These are phyloP conservation scores for Phytopythium oedochilum DNA, from an alignment of 352 stramenopile species.

Conservation along the genomic window DNA sequence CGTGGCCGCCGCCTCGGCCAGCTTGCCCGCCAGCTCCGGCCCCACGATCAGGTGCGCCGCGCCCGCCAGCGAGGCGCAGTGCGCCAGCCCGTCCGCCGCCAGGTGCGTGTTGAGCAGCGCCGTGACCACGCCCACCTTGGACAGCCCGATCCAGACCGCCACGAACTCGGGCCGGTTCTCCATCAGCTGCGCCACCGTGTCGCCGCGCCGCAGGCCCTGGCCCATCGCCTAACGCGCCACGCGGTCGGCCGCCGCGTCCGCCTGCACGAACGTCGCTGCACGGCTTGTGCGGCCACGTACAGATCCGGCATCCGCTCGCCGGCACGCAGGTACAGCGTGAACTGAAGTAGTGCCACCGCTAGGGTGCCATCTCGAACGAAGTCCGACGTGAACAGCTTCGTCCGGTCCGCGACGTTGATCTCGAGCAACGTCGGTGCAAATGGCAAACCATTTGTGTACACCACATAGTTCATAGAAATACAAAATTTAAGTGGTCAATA, in stretches of 20 bases:
- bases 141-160: conserved; percentile 73
- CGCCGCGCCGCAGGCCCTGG: conserved; percentile 37
- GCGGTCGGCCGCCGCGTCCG: conserved; percentile 66
- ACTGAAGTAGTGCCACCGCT: conserved; percentile 33
- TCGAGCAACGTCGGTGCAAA: too few species aligned
- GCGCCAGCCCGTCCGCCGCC: conserved; percentile 56
- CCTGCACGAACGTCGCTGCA: conserved; percentile 58
- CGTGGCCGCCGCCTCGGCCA: conserved; percentile 23
- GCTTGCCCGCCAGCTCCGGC: conserved; percentile 45
- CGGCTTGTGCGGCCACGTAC: conserved; percentile 53
- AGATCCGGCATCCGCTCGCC: conserved; percentile 46
- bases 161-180: conserved; percentile 86
- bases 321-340: conserved; percentile 27
- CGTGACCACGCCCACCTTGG: conserved; percentile 81
- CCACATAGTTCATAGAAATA: too few species aligned
- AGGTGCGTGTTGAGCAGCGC: conserved; percentile 85
- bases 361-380: conserved; percentile 34
- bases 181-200: conserved; percentile 82
- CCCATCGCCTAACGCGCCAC: conserved; percentile 67
- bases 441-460: too few species aligned
- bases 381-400: conserved; percentile 56
- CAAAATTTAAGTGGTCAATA: too few species aligned
- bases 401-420: too few species aligned
- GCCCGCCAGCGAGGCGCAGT: conserved; percentile 66
- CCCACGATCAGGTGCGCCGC: conserved; percentile 68